These are phyloP conservation scores for Pythium insidiosum DNA, from an alignment of 352 stramenopile genomes.

Conservation along the genomic window DNA sequence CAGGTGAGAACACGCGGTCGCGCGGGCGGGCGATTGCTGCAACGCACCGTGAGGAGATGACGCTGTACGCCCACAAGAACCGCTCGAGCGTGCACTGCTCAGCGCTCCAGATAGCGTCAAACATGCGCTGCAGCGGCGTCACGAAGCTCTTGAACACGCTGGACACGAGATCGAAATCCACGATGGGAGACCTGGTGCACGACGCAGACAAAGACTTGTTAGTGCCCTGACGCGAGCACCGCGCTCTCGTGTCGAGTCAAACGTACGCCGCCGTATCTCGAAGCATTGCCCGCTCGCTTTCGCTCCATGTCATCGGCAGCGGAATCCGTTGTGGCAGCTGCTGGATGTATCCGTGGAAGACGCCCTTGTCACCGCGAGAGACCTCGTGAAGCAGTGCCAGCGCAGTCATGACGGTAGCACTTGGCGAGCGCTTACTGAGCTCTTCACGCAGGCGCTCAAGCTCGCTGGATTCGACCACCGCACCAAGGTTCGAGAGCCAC, in stretches of 20 bases:
- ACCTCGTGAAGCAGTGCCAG: slow-evolving; percentile 41
- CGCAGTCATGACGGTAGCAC: slow-evolving; percentile 31
- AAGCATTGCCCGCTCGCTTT: slow-evolving; percentile 21
- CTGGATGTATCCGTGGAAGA: slow-evolving; percentile 47
- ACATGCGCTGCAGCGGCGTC: slow-evolving; percentile 22
- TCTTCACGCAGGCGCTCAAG: slow-evolving; percentile 26
- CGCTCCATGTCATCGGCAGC: slow-evolving; percentile 41
- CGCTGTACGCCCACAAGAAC: slow-evolving; percentile 60
- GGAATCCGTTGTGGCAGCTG: slow-evolving; percentile 39
- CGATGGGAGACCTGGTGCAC: slow-evolving; percentile 25
- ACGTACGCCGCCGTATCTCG: slow-evolving; percentile 38
- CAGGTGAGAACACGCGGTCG: background rate
- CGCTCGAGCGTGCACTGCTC: slow-evolving; percentile 20
- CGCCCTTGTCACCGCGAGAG: slow-evolving; percentile 22
- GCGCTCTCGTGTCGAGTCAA: too few relatives aligned
- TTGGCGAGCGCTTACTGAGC: slow-evolving; percentile 25
- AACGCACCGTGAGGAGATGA: slow-evolving; percentile 55
- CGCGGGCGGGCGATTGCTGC: background rate
- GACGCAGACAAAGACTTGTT: too few relatives aligned
- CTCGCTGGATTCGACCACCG: background rate
- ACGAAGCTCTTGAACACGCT: slow-evolving; percentile 36
- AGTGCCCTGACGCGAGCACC: too few relatives aligned
- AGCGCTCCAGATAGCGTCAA: slow-evolving; percentile 28
- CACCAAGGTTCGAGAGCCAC: slow-evolving; percentile 27
- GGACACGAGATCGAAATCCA: slow-evolving; percentile 47